phyloP scores from a whole-genome alignment of 164 flowering plant genomes.

The Magnolia kwangsiensis region DNA sequence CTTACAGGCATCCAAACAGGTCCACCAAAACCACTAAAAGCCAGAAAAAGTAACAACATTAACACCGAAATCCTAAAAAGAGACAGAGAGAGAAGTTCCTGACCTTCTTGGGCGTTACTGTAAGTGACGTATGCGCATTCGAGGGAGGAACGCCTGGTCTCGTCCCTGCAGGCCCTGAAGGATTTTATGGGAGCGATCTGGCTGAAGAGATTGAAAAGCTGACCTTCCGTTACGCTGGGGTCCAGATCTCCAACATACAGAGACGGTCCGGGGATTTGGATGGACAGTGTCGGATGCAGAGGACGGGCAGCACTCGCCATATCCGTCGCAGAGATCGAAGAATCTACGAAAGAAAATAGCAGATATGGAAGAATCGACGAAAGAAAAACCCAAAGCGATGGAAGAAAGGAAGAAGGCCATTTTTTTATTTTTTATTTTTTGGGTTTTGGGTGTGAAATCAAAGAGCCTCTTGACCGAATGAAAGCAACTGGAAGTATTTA shows the following conservation, averaged over 20 bases:
- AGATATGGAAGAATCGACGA: neutral
- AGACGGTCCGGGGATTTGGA: conserved; percentile 24
- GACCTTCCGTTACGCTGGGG: conserved; percentile 35
- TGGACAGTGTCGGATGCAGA: conserved; percentile 16
- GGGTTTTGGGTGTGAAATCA: neutral
- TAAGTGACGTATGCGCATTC: conserved; percentile 70
- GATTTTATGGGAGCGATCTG: conserved; percentile 45
- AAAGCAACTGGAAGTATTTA: too few relatives aligned
- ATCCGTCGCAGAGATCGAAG: neutral
- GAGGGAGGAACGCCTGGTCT: conserved; percentile 40
- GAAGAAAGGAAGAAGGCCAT: too few relatives aligned
- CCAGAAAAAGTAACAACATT: neutral
- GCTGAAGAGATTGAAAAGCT: conserved; percentile 52
- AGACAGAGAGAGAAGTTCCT: neutral
- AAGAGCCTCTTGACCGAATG: too few relatives aligned
- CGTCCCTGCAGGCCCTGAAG: conserved; percentile 68
- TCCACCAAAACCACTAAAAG: neutral
- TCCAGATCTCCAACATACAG: conserved; percentile 79
- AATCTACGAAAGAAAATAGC: neutral
- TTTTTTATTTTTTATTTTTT: too few relatives aligned
- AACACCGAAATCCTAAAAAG: neutral
- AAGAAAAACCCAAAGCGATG: too few relatives aligned
- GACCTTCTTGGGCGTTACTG: conserved; percentile 54
- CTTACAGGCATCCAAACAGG: too few relatives aligned
- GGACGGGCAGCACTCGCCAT: conserved; percentile 12